Evolutionary conservation across 495 filamentous ascomycete genomes (phyloP).

Genomic region (Darksidea phi): DNA sequence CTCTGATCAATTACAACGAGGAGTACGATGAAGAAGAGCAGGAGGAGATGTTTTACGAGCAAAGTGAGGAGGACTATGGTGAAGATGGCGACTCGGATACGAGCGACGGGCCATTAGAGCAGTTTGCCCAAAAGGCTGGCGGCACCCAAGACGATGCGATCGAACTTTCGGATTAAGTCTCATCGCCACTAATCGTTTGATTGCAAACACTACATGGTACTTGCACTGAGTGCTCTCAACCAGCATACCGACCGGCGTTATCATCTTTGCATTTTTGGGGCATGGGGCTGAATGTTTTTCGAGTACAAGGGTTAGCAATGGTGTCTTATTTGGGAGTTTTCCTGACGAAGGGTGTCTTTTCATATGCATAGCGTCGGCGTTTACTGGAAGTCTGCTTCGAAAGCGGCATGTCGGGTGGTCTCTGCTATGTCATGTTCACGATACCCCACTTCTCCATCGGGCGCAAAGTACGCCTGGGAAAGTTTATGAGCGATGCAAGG

Average conservation of each 20-base stretch:
- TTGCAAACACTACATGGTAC: neutral
- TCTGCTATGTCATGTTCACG: too few species aligned
- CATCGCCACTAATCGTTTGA: neutral
- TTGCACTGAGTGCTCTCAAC: neutral
- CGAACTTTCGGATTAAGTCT: slow-evolving; percentile 35
- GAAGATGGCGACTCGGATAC: slow-evolving; percentile 7
- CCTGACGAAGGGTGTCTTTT: too few species aligned
- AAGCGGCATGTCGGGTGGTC: neutral
- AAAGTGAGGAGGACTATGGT: slow-evolving; percentile 15
- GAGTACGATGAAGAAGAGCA: slow-evolving; percentile 30
- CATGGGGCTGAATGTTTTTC: too few species aligned
- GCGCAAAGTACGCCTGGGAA: too few species aligned
- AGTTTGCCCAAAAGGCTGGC: slow-evolving; percentile 10
- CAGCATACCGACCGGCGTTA: neutral
- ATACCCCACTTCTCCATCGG: too few species aligned
- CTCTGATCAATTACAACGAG: slow-evolving; percentile 4
- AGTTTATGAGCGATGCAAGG: too few species aligned
- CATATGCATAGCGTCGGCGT: slow-evolving; percentile 7
- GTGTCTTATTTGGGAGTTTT: too few species aligned
- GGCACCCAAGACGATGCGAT: slow-evolving; percentile 36
- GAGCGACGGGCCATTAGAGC: neutral
- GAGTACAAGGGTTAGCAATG: too few species aligned
- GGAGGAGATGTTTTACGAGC: slow-evolving; percentile 16
- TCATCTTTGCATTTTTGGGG: too few species aligned
- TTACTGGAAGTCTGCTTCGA: neutral